Percentiles rank a stretch among this genome's conserved stretches.
phyloP scores from a whole-genome alignment of 2,329 filamentous ascomycete species.

The Fusarium brevicatenulatum region DNA sequence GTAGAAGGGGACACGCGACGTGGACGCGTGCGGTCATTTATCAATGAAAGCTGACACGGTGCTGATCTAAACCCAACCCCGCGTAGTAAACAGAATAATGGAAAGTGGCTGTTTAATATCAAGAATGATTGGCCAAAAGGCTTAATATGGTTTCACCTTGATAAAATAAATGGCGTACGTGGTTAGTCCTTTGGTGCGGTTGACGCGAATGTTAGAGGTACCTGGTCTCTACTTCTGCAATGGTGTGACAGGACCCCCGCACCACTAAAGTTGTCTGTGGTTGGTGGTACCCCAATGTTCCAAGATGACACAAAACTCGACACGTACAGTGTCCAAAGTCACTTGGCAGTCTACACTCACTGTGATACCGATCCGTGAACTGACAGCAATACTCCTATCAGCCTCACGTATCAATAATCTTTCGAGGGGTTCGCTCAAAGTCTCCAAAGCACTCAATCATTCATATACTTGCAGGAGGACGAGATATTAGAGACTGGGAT shows the following conservation, averaged over 20 bases:
- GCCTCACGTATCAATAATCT: not conserved
- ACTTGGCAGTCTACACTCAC: not conserved
- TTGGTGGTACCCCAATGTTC: not conserved
- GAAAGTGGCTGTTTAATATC: not conserved
- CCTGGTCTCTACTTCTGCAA: not conserved
- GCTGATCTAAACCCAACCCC: not conserved
- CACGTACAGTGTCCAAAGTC: not conserved
- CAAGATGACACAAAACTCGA: not conserved
- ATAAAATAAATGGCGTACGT: not conserved
- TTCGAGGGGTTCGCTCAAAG: no score
- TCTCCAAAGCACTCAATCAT: no score
- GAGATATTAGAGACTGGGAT: no score
- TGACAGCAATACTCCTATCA: fast-evolving
- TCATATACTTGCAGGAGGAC: no score
- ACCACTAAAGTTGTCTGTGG: not conserved
- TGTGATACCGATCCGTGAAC: not conserved
- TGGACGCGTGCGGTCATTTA: not conserved
- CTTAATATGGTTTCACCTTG: not conserved
- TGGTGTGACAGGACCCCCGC: not conserved
- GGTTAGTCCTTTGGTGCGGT: not conserved
- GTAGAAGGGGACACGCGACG: not conserved
- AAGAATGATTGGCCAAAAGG: not conserved
- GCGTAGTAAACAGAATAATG: not conserved
- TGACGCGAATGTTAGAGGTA: not conserved
- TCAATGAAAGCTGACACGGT: not conserved